Evolutionary conservation across 768 basidiomycete genomes (phyloP), one percentile per base, ranked within the genome.

Genomic region (Lyophyllum semitale): DNA sequence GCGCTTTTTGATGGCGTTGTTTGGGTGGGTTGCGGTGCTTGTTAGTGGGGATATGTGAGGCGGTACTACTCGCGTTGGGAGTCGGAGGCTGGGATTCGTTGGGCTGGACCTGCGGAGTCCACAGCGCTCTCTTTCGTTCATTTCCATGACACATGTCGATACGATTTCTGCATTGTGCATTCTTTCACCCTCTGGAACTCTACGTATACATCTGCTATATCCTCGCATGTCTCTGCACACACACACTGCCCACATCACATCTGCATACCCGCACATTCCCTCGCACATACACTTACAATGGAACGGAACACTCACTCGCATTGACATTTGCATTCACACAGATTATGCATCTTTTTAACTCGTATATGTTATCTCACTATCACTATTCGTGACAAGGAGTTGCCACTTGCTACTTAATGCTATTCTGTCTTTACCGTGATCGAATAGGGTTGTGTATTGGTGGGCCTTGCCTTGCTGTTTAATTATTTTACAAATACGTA

Each of bases 1-100:
- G 46, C 73, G 88, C 55, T 91, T 89, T 66, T 68, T 91, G 70
- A 89, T 91, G 88, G 76, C 84, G 27, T 79, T 89, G 69, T 90
- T 88, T 67, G 89, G 88, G 22, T 91, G 89, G 89, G 77, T 91
- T 59, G 80, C 84, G 38, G 78, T 89, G 27, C 73, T 86, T 38
- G 70, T 84, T 45, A 55, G 51, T 26, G 58, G 58, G 41, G 58
- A 59, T 15, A 25, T 59, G 15, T 32, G 22, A 38, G 29, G 7
- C 5, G 38, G 26, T 13, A 33, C 22, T 17, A 11, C 41, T 18
- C 8, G 42, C 8, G 45, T 18, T 25, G 8, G 29, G 23, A n/a
- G 12, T 15, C 9, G 30, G 30, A 11, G 11, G 32, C 27, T 48
- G 47, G 47, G 3, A n/a, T 25, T 6, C 25, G 22, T 1, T 37